Conservation (phyloP, 805 yeast genomes). For the Metschnikowia bowlesiae region DNA sequence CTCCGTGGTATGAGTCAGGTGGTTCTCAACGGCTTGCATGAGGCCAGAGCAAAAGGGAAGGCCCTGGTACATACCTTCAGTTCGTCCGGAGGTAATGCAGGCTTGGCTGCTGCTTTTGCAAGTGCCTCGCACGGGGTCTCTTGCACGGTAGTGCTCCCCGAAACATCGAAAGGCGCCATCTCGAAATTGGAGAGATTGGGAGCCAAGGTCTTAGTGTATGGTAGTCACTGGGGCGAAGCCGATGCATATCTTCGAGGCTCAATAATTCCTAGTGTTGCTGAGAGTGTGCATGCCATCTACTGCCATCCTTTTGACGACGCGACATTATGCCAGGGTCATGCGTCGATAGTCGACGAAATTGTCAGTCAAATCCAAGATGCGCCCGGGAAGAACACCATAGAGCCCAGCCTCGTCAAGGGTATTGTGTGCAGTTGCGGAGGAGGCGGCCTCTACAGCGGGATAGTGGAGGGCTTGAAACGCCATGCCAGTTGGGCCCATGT, state of each 20-base stretch:
- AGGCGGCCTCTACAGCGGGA: slow-evolving; percentile 53
- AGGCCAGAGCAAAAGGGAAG: slow-evolving; percentile 19
- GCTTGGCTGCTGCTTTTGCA: slow-evolving; percentile 50
- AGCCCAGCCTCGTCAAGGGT: slow-evolving; percentile 31
- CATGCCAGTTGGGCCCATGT: slow-evolving; percentile 21
- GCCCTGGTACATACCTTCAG: slow-evolving; percentile 40
- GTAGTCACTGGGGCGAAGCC: slow-evolving; percentile 49
- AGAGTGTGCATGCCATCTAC: slow-evolving; percentile 33
- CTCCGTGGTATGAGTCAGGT: slow-evolving; percentile 51
- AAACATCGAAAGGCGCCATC: slow-evolving; percentile 42
- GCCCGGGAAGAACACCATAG: background rate
- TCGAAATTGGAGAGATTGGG: slow-evolving; percentile 44
- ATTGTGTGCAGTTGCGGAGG: slow-evolving; percentile 56
- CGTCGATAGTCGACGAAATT: slow-evolving; percentile 36
- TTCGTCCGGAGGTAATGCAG: slow-evolving; percentile 57
- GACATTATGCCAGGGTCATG: slow-evolving; percentile 52
- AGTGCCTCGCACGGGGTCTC: slow-evolving; percentile 31
- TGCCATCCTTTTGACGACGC: slow-evolving; percentile 54
- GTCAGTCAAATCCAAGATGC: slow-evolving; percentile 22
- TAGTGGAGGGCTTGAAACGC: slow-evolving; percentile 39
- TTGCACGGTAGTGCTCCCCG: slow-evolving; percentile 62
- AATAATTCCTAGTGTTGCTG: slow-evolving; percentile 18
- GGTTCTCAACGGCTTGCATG: slow-evolving; percentile 28
- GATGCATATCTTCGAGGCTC: slow-evolving; percentile 35
- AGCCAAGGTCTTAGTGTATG: slow-evolving; percentile 47